Conservation (phyloP, 129 eudicot genomes). For the Lactuca saligna region DNA sequence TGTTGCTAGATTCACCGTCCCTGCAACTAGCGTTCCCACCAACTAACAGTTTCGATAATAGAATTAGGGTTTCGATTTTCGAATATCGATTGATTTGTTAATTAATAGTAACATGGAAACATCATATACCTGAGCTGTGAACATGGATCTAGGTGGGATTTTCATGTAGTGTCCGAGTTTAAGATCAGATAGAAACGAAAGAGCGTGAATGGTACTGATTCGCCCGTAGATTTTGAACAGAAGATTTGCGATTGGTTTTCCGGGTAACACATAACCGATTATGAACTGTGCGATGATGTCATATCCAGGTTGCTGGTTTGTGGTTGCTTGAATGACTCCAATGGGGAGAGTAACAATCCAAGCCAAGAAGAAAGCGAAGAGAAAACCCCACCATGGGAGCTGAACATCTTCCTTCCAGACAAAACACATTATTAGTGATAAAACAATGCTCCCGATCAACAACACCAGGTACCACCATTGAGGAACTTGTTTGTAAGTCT, state of each 20-base stretch:
- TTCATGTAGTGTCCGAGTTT: slow-evolving; percentile 92
- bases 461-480: slow-evolving; percentile 86
- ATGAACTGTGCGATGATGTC: slow-evolving; percentile 77
- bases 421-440: slow-evolving; percentile 72
- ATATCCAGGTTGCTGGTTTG: slow-evolving; percentile 47
- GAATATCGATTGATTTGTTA: too few relatives aligned
- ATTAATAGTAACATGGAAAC: background rate
- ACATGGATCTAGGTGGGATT: slow-evolving; percentile 88
- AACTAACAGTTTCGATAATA: slow-evolving; percentile 29
- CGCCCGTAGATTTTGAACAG: slow-evolving; percentile 76
- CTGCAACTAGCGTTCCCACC: slow-evolving; percentile 69
- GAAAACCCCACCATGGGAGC: slow-evolving; percentile 97
- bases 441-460: slow-evolving; percentile 55
- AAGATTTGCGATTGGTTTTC: slow-evolving; percentile 81
- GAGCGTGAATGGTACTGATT: slow-evolving; percentile 76
- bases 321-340: slow-evolving; percentile 53
- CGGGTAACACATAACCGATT: slow-evolving; percentile 67
- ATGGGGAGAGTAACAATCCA: slow-evolving; percentile 58
- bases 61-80: background rate
- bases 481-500: slow-evolving; percentile 80
- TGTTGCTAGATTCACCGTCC: slow-evolving; percentile 52
- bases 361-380: slow-evolving; percentile 83
- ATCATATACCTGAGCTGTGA: slow-evolving; percentile 63
- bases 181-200: slow-evolving; percentile 65
- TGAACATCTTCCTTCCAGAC: slow-evolving; percentile 86